A percentile compares a stretch with the other conserved stretches of the same genome.
Conservation (phyloP, 2,329 filamentous ascomycete genomes). For the Didymella lethalis region DNA sequence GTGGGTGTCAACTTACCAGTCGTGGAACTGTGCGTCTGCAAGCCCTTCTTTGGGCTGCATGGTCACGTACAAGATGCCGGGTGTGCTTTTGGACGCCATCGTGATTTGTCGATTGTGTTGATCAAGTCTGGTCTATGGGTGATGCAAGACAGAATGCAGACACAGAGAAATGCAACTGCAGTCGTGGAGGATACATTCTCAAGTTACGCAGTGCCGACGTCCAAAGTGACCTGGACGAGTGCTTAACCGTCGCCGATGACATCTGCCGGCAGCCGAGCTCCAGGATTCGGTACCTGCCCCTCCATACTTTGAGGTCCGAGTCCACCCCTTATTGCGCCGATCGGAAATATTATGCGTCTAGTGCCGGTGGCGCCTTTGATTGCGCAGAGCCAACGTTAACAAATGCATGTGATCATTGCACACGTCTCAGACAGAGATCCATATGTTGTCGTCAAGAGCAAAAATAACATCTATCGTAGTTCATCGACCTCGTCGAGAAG, state of each 20-base stretch:
- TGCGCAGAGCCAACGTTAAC: not conserved
- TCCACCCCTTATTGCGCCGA: constrained; percentile 39
- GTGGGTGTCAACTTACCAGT: constrained; percentile 55
- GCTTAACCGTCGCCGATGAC: constrained; percentile 37
- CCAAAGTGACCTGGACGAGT: constrained; percentile 17
- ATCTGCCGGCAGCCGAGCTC: constrained; percentile 43
- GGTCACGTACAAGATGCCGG: constrained; percentile 81
- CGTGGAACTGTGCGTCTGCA: constrained; percentile 76
- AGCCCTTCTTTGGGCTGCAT: constrained; percentile 79
- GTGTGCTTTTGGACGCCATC: constrained; percentile 58
- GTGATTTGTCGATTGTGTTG: constrained; percentile 5
- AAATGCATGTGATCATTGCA: not conserved
- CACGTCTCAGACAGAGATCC: not conserved
- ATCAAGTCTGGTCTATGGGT: not conserved
- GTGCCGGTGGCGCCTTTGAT: not conserved
- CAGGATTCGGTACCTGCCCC: not conserved
- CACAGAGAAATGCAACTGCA: not conserved
- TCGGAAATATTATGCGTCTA: constrained; percentile 26
- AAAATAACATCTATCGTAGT: constrained; percentile 5
- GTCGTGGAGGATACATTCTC: constrained; percentile 1
- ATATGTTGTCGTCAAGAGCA: not conserved
- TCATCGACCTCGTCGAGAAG: no score
- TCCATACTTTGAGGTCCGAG: constrained; percentile 7
- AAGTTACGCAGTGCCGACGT: not conserved
- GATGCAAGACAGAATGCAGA: not conserved